These are phyloP conservation scores for Licmophora abbreviata DNA, from an alignment of 108 stramenopile genomes.

Conservation along the genomic window DNA sequence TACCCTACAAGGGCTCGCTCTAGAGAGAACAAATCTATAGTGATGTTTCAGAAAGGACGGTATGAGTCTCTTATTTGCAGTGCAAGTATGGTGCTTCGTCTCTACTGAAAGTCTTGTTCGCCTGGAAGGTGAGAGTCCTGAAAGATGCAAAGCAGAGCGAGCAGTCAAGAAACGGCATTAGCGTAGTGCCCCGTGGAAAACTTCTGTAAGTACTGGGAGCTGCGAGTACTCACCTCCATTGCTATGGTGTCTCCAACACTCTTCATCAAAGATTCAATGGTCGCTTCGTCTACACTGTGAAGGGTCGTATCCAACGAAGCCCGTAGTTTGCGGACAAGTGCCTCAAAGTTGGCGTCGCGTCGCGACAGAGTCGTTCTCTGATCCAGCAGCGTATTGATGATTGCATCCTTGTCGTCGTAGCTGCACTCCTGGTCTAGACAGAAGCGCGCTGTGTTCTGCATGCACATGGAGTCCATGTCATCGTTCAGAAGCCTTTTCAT, in stretches of 20 bases:
- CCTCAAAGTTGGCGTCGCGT: not conserved
- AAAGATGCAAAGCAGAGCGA: too few relatives aligned
- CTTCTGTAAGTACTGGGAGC: too few relatives aligned
- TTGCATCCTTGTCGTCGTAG: slow-evolving; percentile 35
- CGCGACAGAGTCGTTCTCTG: slow-evolving; percentile 10
- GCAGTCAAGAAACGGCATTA: too few relatives aligned
- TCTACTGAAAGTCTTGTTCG: too few relatives aligned
- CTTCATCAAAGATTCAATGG: slow-evolving; percentile 2
- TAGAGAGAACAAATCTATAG: too few relatives aligned
- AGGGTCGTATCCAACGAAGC: not conserved
- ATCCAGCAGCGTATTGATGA: slow-evolving; percentile 37
- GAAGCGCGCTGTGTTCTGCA: slow-evolving; percentile 40
- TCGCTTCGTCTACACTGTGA: not conserved
- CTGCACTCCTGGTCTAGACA: slow-evolving; percentile 34
- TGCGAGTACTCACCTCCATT: not conserved
- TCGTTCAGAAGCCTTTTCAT: too few relatives aligned
- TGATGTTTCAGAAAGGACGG: too few relatives aligned
- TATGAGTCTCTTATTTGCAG: too few relatives aligned
- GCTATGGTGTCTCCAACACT: not conserved
- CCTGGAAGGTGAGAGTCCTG: too few relatives aligned
- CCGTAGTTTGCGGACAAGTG: not conserved
- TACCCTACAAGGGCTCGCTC: too few relatives aligned
- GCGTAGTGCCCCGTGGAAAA: too few relatives aligned
- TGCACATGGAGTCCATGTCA: slow-evolving; percentile 44
- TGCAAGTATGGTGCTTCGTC: too few relatives aligned